Evolutionary conservation across 352 stramenopile species (phyloP).

Genomic region (Pythium utonaiense): DNA sequence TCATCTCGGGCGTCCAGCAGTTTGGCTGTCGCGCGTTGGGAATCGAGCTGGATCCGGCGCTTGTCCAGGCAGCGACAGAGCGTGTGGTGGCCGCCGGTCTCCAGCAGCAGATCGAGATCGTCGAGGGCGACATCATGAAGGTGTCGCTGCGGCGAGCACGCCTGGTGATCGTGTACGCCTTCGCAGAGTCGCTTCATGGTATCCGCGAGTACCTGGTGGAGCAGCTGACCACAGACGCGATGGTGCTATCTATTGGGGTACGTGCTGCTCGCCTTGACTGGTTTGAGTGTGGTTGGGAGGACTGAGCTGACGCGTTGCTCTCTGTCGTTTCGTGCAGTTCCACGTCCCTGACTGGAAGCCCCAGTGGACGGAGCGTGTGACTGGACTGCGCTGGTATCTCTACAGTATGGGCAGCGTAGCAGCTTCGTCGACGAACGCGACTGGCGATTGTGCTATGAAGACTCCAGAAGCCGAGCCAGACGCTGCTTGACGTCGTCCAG

Average conservation of each 20-base stretch:
- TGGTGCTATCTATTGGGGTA: conserved; percentile 79
- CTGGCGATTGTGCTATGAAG: conserved; percentile 1
- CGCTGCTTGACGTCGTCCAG: conserved; percentile 63
- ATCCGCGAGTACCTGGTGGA: conserved; percentile 50
- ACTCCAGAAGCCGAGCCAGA: conserved; percentile 44
- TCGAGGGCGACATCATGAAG: conserved; percentile 54
- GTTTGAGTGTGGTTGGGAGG: too few species aligned
- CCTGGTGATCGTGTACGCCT: conserved; percentile 84
- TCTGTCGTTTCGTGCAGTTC: conserved; percentile 49
- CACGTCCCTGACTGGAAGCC: conserved; percentile 68
- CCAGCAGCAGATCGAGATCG: conserved; percentile 39
- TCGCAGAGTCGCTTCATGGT: conserved; percentile 61
- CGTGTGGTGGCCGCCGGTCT: conserved; percentile 27
- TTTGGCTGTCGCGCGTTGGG: conserved; percentile 62
- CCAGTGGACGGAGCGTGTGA: conserved; percentile 41
- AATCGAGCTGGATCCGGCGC: conserved; percentile 59
- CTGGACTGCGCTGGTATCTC: conserved; percentile 69
- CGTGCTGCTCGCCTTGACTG: conserved; percentile 9
- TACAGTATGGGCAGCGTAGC: conserved; percentile 42
- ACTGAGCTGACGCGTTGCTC: background rate
- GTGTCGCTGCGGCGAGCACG: conserved; percentile 42
- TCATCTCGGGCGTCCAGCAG: conserved; percentile 57
- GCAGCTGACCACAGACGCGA: conserved; percentile 38
- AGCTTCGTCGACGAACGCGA: background rate
- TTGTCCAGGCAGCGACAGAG: conserved; percentile 38